Percentiles rank a stretch among this genome's conserved stretches.
Conservation (phyloP, 306 rosid genomes). For the Lathyrus sativus region DNA sequence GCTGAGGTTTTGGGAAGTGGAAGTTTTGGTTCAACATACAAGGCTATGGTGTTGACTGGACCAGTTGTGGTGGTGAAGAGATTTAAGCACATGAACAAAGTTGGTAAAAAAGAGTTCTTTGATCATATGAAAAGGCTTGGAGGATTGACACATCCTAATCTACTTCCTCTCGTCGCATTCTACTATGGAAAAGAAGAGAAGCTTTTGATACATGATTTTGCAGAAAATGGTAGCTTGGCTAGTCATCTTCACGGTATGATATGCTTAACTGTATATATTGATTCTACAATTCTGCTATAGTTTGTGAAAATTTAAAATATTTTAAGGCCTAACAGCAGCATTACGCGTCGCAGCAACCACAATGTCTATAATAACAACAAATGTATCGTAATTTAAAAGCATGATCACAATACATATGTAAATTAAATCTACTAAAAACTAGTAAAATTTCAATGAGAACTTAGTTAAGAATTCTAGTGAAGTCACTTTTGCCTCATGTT, state of each 20-base stretch:
- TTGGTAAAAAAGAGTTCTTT: slow-evolving; percentile 59
- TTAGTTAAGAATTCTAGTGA: not conserved
- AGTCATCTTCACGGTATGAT: slow-evolving; percentile 67
- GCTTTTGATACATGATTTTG: slow-evolving; percentile 58
- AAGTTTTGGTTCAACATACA: slow-evolving; percentile 78
- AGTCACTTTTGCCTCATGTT: not conserved
- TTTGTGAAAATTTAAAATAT: too few species aligned
- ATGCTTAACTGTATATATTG: not conserved
- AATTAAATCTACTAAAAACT: too few species aligned
- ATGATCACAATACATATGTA: not conserved
- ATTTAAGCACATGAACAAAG: slow-evolving; percentile 66
- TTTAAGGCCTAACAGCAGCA: too few species aligned
- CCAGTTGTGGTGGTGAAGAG: slow-evolving; percentile 79
- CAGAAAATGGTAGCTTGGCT: slow-evolving; percentile 64
- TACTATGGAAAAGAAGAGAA: slow-evolving; percentile 63
- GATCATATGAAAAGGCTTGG: slow-evolving; percentile 75
- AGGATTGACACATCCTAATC: slow-evolving; percentile 59
- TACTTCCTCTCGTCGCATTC: slow-evolving; percentile 65
- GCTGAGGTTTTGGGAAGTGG: slow-evolving; percentile 89
- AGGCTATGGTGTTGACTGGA: slow-evolving; percentile 63
- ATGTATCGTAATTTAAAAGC: not conserved
- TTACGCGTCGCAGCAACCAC: too few species aligned
- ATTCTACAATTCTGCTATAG: not conserved
- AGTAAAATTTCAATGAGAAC: too few species aligned
- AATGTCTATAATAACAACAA: too few species aligned